These are phyloP conservation scores for Phytophthora agathidicida DNA, from an alignment of 352 stramenopile species.

Conservation along the genomic window DNA sequence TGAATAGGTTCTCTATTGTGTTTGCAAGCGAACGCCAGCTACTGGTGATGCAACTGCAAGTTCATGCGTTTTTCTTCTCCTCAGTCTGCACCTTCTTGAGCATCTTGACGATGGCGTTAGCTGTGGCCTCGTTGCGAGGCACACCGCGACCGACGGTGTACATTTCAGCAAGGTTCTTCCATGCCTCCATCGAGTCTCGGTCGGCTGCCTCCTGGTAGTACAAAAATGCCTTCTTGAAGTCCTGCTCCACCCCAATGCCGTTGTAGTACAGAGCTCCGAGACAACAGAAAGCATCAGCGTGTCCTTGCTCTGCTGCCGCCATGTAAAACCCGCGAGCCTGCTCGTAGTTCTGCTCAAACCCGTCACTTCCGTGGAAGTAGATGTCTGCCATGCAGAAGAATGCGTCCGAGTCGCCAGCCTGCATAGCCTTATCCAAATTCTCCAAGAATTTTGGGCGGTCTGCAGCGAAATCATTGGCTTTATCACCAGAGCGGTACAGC, in stretches of 20 bases:
- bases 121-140: conserved; percentile 77
- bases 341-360: conserved; percentile 73
- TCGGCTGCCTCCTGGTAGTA: conserved; percentile 90
- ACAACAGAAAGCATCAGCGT: conserved; percentile 78
- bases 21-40: neutral
- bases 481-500: conserved; percentile 86
- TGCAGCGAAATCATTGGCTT: conserved; percentile 45
- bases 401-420: conserved; percentile 68
- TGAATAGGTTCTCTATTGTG: conserved; percentile 18
- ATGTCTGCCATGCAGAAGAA: conserved; percentile 89
- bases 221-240: conserved; percentile 83
- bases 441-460: conserved; percentile 66
- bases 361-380: conserved; percentile 84
- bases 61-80: conserved; percentile 24
- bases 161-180: conserved; percentile 91
- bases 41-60: neutral
- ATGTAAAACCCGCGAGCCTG: conserved; percentile 77
- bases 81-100: conserved; percentile 65
- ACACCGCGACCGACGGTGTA: conserved; percentile 79
- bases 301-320: conserved; percentile 65
- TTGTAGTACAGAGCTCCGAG: conserved; percentile 86
- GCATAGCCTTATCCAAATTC: conserved; percentile 69
- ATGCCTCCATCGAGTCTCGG: conserved; percentile 82
- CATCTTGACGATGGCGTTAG: conserved; percentile 88
- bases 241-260: conserved; percentile 62